Evolutionary conservation across 805 yeast species (phyloP).

Genomic region (Candida michaelii): DNA sequence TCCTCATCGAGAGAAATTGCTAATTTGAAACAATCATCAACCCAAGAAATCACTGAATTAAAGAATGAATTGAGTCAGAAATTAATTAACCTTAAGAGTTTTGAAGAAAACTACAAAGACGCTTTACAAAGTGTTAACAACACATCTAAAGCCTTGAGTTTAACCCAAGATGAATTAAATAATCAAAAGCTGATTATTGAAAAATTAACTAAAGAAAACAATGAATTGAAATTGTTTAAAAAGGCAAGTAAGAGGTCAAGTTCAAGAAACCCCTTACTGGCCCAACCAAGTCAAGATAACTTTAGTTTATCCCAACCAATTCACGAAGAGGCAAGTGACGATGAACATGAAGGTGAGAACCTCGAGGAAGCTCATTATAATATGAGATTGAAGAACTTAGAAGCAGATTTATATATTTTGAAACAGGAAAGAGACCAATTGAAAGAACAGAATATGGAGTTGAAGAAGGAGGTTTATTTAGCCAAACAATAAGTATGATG

Average conservation of each 20-base stretch:
- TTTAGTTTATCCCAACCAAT: constrained; percentile 18
- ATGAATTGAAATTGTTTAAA: constrained; percentile 59
- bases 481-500: not conserved
- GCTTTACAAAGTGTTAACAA: constrained; percentile 71
- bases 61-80: constrained; percentile 33
- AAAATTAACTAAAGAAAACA: constrained; percentile 62
- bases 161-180: constrained; percentile 70
- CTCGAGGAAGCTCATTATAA: constrained; percentile 58
- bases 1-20: constrained; percentile 1
- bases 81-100: constrained; percentile 28
- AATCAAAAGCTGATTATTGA: constrained; percentile 57
- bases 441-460: constrained; percentile 54
- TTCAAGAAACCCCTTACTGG: constrained; percentile 25
- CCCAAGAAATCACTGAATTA: constrained; percentile 32
- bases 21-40: constrained; percentile 25
- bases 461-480: constrained; percentile 56
- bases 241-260: constrained; percentile 40
- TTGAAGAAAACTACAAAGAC: constrained; percentile 68
- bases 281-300: constrained; percentile 22
- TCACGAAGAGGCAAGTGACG: constrained; percentile 20
- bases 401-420: constrained; percentile 78
- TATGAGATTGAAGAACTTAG: constrained; percentile 75
- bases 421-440: constrained; percentile 83
- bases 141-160: constrained; percentile 69
- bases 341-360: constrained; percentile 23